Base-by-base conservation (phyloP, 257 asterid genomes). In the Solanum infundibuliforme region DNA sequence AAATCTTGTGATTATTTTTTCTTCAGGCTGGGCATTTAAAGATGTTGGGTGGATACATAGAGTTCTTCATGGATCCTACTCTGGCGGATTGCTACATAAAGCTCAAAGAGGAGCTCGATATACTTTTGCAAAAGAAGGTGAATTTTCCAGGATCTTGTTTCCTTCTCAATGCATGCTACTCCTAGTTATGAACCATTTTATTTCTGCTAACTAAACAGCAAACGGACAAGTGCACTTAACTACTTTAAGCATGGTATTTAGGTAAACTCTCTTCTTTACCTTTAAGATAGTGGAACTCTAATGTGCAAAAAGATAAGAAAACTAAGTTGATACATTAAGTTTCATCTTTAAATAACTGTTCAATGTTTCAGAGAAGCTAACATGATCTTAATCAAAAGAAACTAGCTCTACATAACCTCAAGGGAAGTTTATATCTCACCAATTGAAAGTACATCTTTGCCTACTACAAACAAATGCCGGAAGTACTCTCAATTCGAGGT, bases 1-100 rank as follows among this genome's bases (percentile, higher is more conserved):
- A 79, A 41, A 38, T 81, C 35, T 72, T 88, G 75, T 13, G 84
- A 68, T 87, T 69, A 16, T 65, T 23, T 46, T 90, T 46, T 87
- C 36, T 91, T 88, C 91, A 97, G 99, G 93, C 94, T 34, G 99
- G 99, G 75, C 92, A 95, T 89, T 86, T 97, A 88, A 95, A 94
- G 92, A 97, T 95, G 99, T 91, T 97, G 91, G 93, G 91, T 58
- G 99, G 98, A 41, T 95, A 97, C 90, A 75, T 97, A 62, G 99
- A 97, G 35, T 95, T 97, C 89, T 97, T 97, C 91, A 94, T 95
- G 98, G 94, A 95, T 88, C 96, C 98, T 79, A 92, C 90, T 91
- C 93, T 97, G 94, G 96, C 96, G 32, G 98, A 94, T 89, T 92
- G 98, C 94, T 95, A 94, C 87, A 86, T 95, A 90, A 97, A 93